A percentile compares a stretch with the other conserved stretches of the same genome.
Evolutionary conservation across 169 alveolate species (phyloP).

Genomic region (Plasmodium yoelii): DNA sequence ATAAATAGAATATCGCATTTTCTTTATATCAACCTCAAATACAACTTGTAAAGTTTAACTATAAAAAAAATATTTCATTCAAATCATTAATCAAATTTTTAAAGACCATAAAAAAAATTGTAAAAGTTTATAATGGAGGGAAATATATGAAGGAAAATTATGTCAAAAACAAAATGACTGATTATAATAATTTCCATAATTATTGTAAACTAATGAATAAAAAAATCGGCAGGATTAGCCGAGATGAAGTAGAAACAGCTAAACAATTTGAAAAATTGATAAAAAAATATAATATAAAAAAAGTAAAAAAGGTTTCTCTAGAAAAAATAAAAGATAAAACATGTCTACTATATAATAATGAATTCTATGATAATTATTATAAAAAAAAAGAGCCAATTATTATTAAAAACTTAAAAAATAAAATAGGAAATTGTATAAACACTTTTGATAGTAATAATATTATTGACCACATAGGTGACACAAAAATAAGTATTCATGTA

Average conservation of each 20-base stretch:
- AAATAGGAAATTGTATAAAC: slow-evolving; percentile 67
- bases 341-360: slow-evolving; percentile 4
- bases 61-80: too few species aligned
- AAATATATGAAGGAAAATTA: slow-evolving; percentile 7
- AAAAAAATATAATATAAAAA: slow-evolving; percentile 66
- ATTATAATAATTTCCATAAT: background rate
- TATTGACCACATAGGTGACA: slow-evolving; percentile 51
- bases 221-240: slow-evolving; percentile 9
- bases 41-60: too few species aligned
- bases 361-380: slow-evolving; percentile 50
- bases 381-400: slow-evolving; percentile 48
- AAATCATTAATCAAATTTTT: too few species aligned
- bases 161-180: background rate
- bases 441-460: slow-evolving; percentile 31
- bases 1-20: too few species aligned
- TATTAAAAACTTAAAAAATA: slow-evolving; percentile 34
- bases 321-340: background rate
- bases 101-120: too few species aligned
- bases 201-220: slow-evolving; percentile 25
- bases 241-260: slow-evolving; percentile 75
- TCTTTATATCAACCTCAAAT: too few species aligned
- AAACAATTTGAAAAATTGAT: slow-evolving; percentile 52
- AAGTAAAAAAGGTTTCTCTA: slow-evolving; percentile 19
- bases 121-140: too few species aligned
- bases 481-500: slow-evolving; percentile 72